Base-by-base conservation (phyloP, 179 eudicot genomes). In the Camellia oleifera region DNA sequence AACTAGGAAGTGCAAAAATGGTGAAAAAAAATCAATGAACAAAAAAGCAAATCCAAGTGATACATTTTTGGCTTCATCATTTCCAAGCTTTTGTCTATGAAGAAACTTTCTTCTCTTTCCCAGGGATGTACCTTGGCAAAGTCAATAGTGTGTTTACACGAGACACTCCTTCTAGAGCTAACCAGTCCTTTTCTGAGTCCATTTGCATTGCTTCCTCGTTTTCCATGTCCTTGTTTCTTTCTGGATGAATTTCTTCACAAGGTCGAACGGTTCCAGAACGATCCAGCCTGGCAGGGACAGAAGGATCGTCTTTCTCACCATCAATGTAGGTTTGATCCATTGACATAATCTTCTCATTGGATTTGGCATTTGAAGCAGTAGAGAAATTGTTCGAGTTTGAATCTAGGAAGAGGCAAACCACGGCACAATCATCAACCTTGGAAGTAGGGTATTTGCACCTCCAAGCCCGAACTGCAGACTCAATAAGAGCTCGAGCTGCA, bases 371-470 rank as follows among this genome's bases (percentile, higher is more conserved):
- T 52, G 90, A 84, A 71, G 91, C 86, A 76, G 88, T 69, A 17
- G 88, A 88, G 9, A 88, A 0, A 26, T 79, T 81, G 76, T 78
- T 72, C 13, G 83, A 40, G 62, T 60, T 69, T 14, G 92, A 72
- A 71, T 90, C 92, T 3, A 94, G 89, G 79, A 94, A 94, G 78
- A 94, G 97, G 84, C 97, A 92, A 70, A 94, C 86, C 44, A 88
- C 96, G 40, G 98, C 98, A 88, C 98, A 93, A 77, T 93, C 98
- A 46, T 93, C 98, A 15, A 91, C 88, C 82, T 92, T 94, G n/a
- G 98, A 94, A 58, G 97, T 92, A 11, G 98, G 98, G 79, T 91
- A 92, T 81, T 88, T 94, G 82, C 75, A 40, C 88, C 83, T 91
- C 98, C 97, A 94, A 2, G 90, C 86, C 81, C 92, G 85, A 72